phyloP scores from a whole-genome alignment of 805 yeast species.

The Sporopachydermia lactativora region DNA sequence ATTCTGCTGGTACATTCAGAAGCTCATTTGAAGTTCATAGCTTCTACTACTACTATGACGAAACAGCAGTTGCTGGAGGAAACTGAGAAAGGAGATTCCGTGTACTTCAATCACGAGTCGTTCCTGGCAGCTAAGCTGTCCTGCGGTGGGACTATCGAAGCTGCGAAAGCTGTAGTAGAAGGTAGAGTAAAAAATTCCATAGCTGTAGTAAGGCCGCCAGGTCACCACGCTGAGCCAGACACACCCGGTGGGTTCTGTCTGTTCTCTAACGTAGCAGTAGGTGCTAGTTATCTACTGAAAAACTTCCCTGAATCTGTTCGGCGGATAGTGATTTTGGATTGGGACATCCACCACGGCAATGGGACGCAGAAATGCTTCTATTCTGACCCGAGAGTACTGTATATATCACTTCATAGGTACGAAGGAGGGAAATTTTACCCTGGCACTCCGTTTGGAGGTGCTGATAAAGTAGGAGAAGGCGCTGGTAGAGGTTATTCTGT shows the following conservation, averaged over 20 bases:
- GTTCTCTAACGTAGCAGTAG: conserved; percentile 93
- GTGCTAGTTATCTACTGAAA: conserved; percentile 73
- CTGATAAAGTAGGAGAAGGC: conserved; percentile 73
- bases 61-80: conserved; percentile 64
- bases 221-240: conserved; percentile 98
- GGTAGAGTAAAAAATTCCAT: conserved; percentile 82
- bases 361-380: conserved; percentile 92
- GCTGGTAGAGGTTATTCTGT: conserved; percentile 77
- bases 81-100: conserved; percentile 88
- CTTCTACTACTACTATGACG: conserved; percentile 62
- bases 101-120: conserved; percentile 88
- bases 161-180: conserved; percentile 89
- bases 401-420: conserved; percentile 83
- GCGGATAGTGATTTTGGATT: conserved; percentile 72
- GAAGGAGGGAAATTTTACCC: conserved; percentile 91
- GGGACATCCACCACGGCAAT: conserved; percentile 99
- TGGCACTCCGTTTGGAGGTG: conserved; percentile 77
- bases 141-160: conserved; percentile 96
- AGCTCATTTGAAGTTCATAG: conserved; percentile 64
- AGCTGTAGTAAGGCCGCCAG: conserved; percentile 97
- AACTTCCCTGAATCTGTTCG: conserved; percentile 82
- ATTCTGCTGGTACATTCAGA: conserved; percentile 74
- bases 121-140: conserved; percentile 75
- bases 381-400: conserved; percentile 80
- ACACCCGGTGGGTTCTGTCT: conserved; percentile 95